Evolutionary conservation across 2,329 filamentous ascomycete species (phyloP), one percentile per base, ranked within the genome.

Genomic region (Nemania sp.): DNA sequence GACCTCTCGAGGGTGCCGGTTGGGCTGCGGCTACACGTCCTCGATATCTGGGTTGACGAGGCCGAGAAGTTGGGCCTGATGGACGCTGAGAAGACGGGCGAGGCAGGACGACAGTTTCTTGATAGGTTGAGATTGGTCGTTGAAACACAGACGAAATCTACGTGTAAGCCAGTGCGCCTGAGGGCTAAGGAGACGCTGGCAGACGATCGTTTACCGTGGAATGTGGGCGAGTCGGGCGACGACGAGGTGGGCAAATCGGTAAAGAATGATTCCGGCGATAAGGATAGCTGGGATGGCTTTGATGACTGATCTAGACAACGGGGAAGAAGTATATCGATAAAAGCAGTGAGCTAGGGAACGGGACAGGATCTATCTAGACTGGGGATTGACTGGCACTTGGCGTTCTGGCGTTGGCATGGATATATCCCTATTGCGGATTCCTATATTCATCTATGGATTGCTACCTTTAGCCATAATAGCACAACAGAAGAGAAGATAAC

Each of bases 1-100:
- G 78, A 83, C 65, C 68, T 79, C 58, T 77, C 79, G 59, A 89
- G 88, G 75, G 88, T 97, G 0, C 92, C 95, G 0, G 92, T 96
- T 73, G 96, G 96, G 0, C 78, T 99, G 78, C 84, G 93, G 70
- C 90, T 97, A 79, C 96, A 99, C 80, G 87, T 94, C 15, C 80
- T 97, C 70, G 96, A 99, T 82, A 87, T 98, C 62, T 98, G 92
- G 89, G 87, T 97, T 8, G 96, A 98, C 79, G 94, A 98, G 85
- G 80, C 94, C 74, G 92, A 94, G 80, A 90, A 90, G 76, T 87
- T 89, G 38, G 87, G 89, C 61, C 83, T 87, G 41, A 73, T 89
- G 24, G 58, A 77, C 63, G 80, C 82, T 45, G 74, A 80, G 79
- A 78, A 80, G 75, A 68, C 84, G 54, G 80, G 76, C 59, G 80